Evolutionary conservation across 345 rosid species (phyloP).

Genomic region (Tarenaya hassleriana): DNA sequence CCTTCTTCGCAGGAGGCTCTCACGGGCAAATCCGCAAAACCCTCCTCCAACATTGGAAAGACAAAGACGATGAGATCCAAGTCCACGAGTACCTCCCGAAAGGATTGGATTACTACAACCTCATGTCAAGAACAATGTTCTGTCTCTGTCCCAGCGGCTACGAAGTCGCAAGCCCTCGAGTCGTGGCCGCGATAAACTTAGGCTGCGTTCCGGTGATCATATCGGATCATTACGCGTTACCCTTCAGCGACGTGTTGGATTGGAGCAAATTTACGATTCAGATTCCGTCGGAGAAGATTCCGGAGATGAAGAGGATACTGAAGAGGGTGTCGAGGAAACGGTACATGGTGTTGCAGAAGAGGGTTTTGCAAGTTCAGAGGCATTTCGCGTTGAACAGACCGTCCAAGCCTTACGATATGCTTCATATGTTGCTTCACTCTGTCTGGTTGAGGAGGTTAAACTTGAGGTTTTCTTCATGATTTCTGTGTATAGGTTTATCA

Average conservation of each 20-base stretch:
- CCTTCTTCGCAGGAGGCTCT: conserved; percentile 44
- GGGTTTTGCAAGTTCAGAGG: conserved; percentile 16
- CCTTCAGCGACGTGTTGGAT: conserved; percentile 28
- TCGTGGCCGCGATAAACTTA: conserved; percentile 24
- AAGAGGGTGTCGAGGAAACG: neutral
- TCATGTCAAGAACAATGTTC: conserved; percentile 38
- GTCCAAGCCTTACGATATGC: conserved; percentile 31
- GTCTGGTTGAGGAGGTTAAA: conserved; percentile 36
- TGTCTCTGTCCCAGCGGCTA: conserved; percentile 57
- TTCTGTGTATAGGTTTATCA: no score
- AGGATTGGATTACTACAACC: conserved; percentile 28
- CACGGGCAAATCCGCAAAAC: conserved; percentile 38
- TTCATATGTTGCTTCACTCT: conserved; percentile 33
- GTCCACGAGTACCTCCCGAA: conserved; percentile 37
- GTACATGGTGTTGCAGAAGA: conserved; percentile 25
- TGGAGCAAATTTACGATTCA: conserved; percentile 31
- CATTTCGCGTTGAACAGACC: conserved; percentile 34
- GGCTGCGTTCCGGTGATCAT: conserved; percentile 34
- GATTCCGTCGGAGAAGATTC: conserved; percentile 20
- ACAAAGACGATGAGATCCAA: conserved; percentile 38
- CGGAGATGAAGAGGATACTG: conserved; percentile 26
- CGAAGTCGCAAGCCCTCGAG: conserved; percentile 47
- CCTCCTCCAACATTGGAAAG: conserved; percentile 36
- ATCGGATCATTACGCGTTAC: conserved; percentile 25
- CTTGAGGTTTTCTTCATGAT: conserved; percentile 7